phyloP scores from a whole-genome alignment of 1,284 basidiomycete species.

The Mycena citricolor region DNA sequence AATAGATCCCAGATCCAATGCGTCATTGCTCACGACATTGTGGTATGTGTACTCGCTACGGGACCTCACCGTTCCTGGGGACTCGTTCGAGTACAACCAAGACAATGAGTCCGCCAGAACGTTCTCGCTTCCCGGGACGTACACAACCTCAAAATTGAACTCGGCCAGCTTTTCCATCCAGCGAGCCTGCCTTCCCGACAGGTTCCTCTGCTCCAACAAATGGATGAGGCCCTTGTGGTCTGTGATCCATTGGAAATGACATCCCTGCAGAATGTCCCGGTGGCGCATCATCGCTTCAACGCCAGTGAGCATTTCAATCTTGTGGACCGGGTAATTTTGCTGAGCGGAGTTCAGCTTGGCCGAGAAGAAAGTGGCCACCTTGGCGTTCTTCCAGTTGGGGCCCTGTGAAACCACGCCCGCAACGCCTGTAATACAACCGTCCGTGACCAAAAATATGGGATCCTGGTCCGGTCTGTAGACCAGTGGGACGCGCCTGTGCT shows the following conservation, averaged over 20 bases:
- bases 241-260: conserved; percentile 28
- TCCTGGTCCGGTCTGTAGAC: conserved; percentile 18
- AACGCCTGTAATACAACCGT: conserved; percentile 22
- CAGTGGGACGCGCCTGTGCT: conserved; percentile 22
- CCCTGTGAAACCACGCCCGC: conserved; percentile 26
- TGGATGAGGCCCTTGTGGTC: conserved; percentile 33
- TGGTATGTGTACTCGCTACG: conserved; percentile 13
- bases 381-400: conserved; percentile 12
- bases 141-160: conserved; percentile 22
- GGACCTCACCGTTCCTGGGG: conserved; percentile 2
- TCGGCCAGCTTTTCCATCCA: conserved; percentile 27
- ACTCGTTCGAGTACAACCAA: conserved; percentile 8
- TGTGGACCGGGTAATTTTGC: conserved; percentile 31
- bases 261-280: conserved; percentile 28
- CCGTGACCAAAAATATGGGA: conserved; percentile 26
- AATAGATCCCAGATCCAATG: conserved; percentile 26
- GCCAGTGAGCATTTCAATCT: conserved; percentile 30
- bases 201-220: conserved; percentile 28
- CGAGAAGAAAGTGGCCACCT: conserved; percentile 28
- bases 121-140: conserved; percentile 23
- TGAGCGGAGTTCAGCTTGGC: conserved; percentile 31
- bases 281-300: conserved; percentile 28
- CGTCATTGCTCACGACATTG: neutral
- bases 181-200: conserved; percentile 31
- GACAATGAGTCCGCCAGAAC: conserved; percentile 8